Conservation (phyloP, 106 monocot genomes). For the Narthecium ossifragum region DNA sequence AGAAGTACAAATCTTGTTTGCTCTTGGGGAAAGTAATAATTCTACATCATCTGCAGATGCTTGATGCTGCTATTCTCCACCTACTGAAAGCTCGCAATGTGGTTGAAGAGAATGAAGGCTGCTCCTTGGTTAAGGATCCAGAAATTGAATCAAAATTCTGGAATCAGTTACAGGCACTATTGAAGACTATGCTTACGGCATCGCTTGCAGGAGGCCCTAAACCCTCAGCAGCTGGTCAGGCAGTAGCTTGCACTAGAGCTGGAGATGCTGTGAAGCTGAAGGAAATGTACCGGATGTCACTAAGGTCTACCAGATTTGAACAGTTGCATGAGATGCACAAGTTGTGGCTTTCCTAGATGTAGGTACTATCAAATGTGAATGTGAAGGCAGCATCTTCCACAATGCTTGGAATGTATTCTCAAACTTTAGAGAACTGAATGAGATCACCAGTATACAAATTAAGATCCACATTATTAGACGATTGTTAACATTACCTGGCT, state of each 20-base stretch:
- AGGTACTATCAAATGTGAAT: no score
- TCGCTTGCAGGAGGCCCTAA: slow-evolving; percentile 26
- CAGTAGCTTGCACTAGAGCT: slow-evolving; percentile 6
- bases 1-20: background rate
- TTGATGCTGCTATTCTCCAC: slow-evolving; percentile 55
- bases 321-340: slow-evolving; percentile 55
- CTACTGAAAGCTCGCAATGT: slow-evolving; percentile 65
- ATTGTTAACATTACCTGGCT: no score
- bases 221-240: slow-evolving; percentile 11
- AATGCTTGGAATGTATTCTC: no score
- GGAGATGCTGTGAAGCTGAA: slow-evolving; percentile 54
- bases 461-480: no score
- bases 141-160: slow-evolving; percentile 45
- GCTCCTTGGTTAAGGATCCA: slow-evolving; percentile 8
- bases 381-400: no score
- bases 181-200: slow-evolving; percentile 62
- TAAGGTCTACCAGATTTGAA: slow-evolving; percentile 41
- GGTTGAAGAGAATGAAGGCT: slow-evolving; percentile 25
- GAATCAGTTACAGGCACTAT: slow-evolving; percentile 56
- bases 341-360: slow-evolving; percentile 51
- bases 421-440: no score
- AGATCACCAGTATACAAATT: no score
- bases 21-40: background rate
- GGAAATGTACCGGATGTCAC: slow-evolving; percentile 82
- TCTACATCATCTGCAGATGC: slow-evolving; percentile 44